Percentiles rank a stretch among this genome's conserved stretches.
These are phyloP conservation scores for Pythium sp. DNA, from an alignment of 352 stramenopile species.

Conservation along the genomic window DNA sequence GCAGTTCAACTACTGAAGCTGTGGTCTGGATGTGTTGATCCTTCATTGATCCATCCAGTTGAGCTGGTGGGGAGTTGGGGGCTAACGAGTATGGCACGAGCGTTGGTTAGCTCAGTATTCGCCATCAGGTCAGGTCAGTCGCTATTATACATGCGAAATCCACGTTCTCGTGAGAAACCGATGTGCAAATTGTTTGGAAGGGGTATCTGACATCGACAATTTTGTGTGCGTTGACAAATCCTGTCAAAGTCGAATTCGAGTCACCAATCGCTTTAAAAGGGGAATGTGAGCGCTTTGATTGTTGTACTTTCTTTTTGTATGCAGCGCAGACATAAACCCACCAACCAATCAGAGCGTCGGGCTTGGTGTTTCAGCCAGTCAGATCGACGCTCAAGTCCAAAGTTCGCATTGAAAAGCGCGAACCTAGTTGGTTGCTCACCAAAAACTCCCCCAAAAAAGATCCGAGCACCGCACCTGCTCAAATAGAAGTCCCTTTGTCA, in stretches of 20 bases:
- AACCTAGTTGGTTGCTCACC: not conserved
- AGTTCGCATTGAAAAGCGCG: not conserved
- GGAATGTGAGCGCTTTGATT: not conserved
- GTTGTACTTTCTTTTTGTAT: no score
- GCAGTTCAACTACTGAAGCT: not conserved
- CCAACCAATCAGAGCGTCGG: no score
- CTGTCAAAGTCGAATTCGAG: not conserved
- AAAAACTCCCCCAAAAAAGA: not conserved
- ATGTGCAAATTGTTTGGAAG: not conserved
- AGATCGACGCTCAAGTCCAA: not conserved
- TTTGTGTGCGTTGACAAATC: not conserved
- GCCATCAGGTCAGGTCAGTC: not conserved
- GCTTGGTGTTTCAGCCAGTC: not conserved
- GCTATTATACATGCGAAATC: no score
- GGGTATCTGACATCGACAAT: no score
- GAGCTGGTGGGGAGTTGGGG: not conserved
- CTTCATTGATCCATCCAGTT: not conserved
- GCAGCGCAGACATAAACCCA: no score
- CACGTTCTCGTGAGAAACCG: no score
- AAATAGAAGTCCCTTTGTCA: not conserved
- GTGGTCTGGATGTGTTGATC: not conserved
- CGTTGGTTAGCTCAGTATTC: not conserved
- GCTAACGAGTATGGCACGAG: not conserved
- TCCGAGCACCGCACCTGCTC: not conserved
- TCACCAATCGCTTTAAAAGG: not conserved